Evolutionary conservation across 345 rosid genomes (phyloP), one percentile per base, ranked within the genome.

Genomic region (Excoecaria agallocha): DNA sequence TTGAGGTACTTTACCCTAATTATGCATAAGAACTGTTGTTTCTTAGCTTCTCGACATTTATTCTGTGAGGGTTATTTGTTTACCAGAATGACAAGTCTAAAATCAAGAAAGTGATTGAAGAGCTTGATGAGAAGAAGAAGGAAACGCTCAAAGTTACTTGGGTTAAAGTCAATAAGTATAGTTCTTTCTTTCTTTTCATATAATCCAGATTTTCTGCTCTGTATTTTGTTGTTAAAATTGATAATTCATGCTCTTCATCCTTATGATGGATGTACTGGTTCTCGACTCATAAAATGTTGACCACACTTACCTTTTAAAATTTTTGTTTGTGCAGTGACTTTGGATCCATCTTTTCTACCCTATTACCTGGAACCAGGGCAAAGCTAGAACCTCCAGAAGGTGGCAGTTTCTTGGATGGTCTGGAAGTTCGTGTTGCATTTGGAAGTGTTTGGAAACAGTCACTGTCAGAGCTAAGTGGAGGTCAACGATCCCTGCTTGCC

Each of bases 381-480:
- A 94, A 92, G 82, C 86, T 94, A 71, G 94, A 91, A 71, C 94
- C 97, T 70, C 87, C 92, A 11, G 99, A 91, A 90, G 97, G 96
- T 24, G 69, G 96, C 81, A 89, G 79, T 82, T 90, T 94, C 80
- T 86, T 94, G 66, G 97, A 92, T 76, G 98, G 98, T 78, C 90
- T 94, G 69, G 98, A 92, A 89, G 98, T 94, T 76, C 85, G 96
- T 72, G 96, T 92, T 71, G 98, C 98, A 63, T 94, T 94, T 84
- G 98, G 98, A 52, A 64, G 91, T 74, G 96, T 94, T 58, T 94
- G 98, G 98, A 94, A 94, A 81, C 97, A 90, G 84, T 90, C 98
- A 65, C 67, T 94, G 76, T 94, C 98, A 46, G 98, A 94, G 74
- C 81, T 94, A 46, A 94, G 97, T 73, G 97, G 98, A 71, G 98